Conservation (phyloP, 208 protist species). For the Leishmania amazonensis region DNA sequence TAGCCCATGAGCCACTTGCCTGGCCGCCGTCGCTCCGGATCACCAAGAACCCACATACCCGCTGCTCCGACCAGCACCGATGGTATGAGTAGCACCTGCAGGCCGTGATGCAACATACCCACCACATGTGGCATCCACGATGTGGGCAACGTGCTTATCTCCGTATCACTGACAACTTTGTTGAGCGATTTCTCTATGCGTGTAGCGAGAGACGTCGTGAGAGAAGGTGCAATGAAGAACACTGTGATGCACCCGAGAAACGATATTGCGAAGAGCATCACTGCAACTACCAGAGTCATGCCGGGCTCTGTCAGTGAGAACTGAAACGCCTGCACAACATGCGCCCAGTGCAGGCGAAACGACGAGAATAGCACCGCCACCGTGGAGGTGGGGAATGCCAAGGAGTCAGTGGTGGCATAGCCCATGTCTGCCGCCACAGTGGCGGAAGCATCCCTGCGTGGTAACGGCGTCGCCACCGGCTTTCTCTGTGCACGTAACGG, state of each 20-base stretch:
- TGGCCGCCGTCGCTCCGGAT: conserved; percentile 4
- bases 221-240: conserved; percentile 11
- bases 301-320: conserved; percentile 23
- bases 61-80: neutral
- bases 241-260: conserved; percentile 10
- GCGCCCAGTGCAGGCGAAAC: neutral
- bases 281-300: conserved; percentile 24
- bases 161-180: neutral
- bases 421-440: neutral
- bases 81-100: neutral
- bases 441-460: neutral
- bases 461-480: neutral
- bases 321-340: conserved; percentile 16
- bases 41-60: conserved; percentile 3
- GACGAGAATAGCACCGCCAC: neutral
- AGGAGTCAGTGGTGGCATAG: neutral
- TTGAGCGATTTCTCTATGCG: neutral
- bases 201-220: conserved; percentile 3
- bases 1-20: conserved; percentile 11
- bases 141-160: too few relatives aligned
- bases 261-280: conserved; percentile 18
- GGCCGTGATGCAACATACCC: neutral
- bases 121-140: conserved; percentile 9
- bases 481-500: neutral
- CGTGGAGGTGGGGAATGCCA: neutral